Base-by-base conservation (phyloP, 441 rosid genomes). In the Adansonia rubrostipa region DNA sequence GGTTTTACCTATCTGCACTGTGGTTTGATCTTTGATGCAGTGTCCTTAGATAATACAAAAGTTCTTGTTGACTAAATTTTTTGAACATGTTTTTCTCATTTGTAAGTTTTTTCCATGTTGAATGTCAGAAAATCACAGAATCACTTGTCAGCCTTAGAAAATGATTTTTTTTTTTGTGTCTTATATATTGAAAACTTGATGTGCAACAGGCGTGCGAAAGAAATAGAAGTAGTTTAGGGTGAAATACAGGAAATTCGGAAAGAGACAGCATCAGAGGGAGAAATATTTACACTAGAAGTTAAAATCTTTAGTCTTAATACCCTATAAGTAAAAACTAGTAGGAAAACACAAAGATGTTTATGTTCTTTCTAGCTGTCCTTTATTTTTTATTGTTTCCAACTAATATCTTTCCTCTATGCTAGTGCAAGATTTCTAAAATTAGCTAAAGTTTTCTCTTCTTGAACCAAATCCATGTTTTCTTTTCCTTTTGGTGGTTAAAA, bases 1-100 rank as follows among this genome's bases (percentile, higher is more conserved):
- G 51, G 10, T 66, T 42, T 66, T 42, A 28, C 53, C 10, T 5
- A 4, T 42, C 14, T 65, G 22, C 7, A 15, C 3, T 65, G 70
- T 65, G 51, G 70, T 65, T 65, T 40, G 20, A 65, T 64, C 48
- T 64, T 64, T 64, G 69, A n/a, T 64, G 48, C 40, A 9, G 22
- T 64, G 19, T 40, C 13, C 68, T 40, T 15, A 14, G 20, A 33
- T 33, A 8, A 63, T 13, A 20, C 44, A 28, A 64, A 64, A 5
- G 48, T 36, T 64, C 4, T 36, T 42, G 11, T 40, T 42, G 20
- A 42, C 48, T 42, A 15, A 65, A 42, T 40, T 7, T 65, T 50
- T n/a, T 53, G 28, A 45, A 47, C 53, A 44, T 19, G 15, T 17
- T 66, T 66, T 45, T 24, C 5, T 45, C 9, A 19, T 67, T 33